Evolutionary conservation across 2,329 filamentous ascomycete genomes (phyloP).

Genomic region (Colletotrichum karsti): DNA sequence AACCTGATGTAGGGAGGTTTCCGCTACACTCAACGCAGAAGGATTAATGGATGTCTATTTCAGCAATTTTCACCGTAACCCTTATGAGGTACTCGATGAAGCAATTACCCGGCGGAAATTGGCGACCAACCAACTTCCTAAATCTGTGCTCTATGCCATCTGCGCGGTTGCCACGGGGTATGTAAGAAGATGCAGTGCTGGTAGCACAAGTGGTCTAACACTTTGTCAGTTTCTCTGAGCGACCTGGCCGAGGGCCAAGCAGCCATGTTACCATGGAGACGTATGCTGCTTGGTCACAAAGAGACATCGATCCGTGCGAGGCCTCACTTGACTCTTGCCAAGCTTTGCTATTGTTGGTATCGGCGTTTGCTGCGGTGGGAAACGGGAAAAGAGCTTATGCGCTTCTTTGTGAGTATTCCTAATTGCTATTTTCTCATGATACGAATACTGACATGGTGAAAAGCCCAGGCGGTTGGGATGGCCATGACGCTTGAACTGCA

Average conservation of each 20-base stretch:
- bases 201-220: background rate
- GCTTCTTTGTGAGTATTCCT: background rate
- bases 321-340: constrained; percentile 11
- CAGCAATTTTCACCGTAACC: constrained; percentile 12
- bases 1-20: background rate
- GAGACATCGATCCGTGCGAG: background rate
- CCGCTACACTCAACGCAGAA: constrained; percentile 8
- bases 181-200: background rate
- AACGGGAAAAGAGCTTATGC: constrained; percentile 1
- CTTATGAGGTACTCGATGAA: constrained; percentile 16
- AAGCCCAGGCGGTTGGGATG: constrained; percentile 13
- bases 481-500: constrained; percentile 11
- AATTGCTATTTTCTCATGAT: background rate
- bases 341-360: constrained; percentile 1
- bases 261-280: constrained; percentile 19
- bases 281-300: constrained; percentile 12
- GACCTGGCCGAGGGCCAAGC: constrained; percentile 6
- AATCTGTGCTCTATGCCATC: constrained; percentile 1
- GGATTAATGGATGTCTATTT: constrained; percentile 19
- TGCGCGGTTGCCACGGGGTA: constrained; percentile 22
- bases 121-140: constrained; percentile 12
- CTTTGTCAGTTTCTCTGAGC: constrained; percentile 1
- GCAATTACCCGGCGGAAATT: background rate
- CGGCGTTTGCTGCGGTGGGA: constrained; percentile 9
- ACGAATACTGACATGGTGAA: background rate